Percentiles rank a stretch among this genome's conserved stretches.
phyloP scores from a whole-genome alignment of 176 grass and related monocot species.

The Aegilops longissima region DNA sequence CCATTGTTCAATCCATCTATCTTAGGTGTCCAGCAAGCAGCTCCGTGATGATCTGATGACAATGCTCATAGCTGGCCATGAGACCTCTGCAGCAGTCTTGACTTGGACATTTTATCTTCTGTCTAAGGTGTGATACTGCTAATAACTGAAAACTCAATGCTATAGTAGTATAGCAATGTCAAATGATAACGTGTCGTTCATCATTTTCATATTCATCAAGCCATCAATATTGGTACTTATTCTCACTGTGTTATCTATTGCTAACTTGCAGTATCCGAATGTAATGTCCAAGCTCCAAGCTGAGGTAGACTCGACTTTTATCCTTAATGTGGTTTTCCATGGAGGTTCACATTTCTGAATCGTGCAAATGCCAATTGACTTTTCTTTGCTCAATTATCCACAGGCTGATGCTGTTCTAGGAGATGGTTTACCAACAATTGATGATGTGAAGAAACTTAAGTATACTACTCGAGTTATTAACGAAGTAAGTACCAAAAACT shows the following conservation, averaged over 20 bases:
- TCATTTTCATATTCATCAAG: neutral
- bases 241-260: constrained; percentile 3
- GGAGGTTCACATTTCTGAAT: neutral
- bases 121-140: constrained; percentile 55
- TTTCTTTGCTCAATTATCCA: constrained; percentile 24
- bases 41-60: constrained; percentile 97
- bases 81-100: constrained; percentile 94
- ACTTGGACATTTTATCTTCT: constrained; percentile 99
- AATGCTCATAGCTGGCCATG: constrained; percentile 93
- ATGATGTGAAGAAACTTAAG: constrained; percentile 86
- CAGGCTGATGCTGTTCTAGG: constrained; percentile 90
- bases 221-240: neutral
- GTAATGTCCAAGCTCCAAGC: constrained; percentile 88
- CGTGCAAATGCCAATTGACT: neutral
- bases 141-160: neutral
- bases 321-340: constrained; percentile 6
- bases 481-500: constrained; percentile 58
- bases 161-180: neutral
- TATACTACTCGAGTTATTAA: constrained; percentile 95
- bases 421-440: constrained; percentile 72
- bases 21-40: constrained; percentile 95
- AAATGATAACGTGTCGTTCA: neutral
- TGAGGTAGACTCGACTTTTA: constrained; percentile 62
- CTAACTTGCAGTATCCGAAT: constrained; percentile 64
- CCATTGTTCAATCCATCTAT: constrained; percentile 29